These are phyloP conservation scores for Chaetomium strumarium DNA, from an alignment of 2,329 filamentous ascomycete genomes.

Conservation along the genomic window DNA sequence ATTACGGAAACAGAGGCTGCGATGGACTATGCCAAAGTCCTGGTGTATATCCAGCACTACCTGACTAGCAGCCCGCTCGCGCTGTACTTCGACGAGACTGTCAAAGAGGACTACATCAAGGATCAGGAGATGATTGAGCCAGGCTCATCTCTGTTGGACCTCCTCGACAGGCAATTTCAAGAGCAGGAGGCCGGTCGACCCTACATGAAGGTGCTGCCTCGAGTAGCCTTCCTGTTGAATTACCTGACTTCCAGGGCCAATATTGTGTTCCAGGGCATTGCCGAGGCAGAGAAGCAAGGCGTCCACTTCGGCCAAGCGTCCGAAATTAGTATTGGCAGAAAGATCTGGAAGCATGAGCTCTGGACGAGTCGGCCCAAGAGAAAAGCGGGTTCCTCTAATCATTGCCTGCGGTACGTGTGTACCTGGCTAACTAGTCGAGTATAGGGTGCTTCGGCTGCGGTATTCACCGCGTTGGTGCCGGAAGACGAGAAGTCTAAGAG, in stretches of 20 bases:
- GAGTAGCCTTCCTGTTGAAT: constrained; percentile 57
- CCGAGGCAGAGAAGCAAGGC: constrained; percentile 62
- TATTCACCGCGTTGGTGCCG: constrained; percentile 39
- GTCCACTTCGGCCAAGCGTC: constrained; percentile 59
- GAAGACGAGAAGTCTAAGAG: constrained; percentile 34
- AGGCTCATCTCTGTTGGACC: constrained; percentile 40
- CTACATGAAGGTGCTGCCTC: constrained; percentile 48
- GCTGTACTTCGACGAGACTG: constrained; percentile 50
- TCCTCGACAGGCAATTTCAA: constrained; percentile 45
- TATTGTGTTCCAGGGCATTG: constrained; percentile 60
- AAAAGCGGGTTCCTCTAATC: constrained; percentile 28
- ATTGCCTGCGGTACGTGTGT: not conserved
- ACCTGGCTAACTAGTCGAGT: not conserved
- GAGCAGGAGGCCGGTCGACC: constrained; percentile 41
- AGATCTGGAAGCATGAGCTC: constrained; percentile 49
- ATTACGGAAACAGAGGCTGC: constrained; percentile 70
- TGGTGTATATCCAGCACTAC: constrained; percentile 71
- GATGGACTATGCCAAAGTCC: constrained; percentile 65
- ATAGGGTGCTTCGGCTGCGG: constrained; percentile 26
- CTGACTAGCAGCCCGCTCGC: constrained; percentile 61
- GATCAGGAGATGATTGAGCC: constrained; percentile 41
- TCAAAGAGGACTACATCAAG: constrained; percentile 45
- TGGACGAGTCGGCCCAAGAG: constrained; percentile 42
- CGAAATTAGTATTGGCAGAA: constrained; percentile 39
- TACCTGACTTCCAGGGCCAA: constrained; percentile 53